Evolutionary conservation across 2,329 filamentous ascomycete genomes (phyloP).

Genomic region (Apiospora pterosperma): DNA sequence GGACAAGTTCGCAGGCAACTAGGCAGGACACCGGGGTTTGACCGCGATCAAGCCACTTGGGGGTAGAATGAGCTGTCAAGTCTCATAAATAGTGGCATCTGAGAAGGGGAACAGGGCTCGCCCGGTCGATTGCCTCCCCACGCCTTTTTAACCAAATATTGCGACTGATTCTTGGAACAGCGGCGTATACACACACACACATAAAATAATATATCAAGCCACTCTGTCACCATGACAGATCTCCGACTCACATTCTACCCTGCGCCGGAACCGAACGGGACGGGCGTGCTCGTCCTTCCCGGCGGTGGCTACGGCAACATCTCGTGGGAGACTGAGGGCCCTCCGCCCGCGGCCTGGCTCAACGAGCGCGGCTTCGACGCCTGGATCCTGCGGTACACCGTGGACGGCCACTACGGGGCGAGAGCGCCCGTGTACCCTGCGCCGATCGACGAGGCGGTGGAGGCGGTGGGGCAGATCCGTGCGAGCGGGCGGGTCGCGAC

Average conservation of each 20-base stretch:
- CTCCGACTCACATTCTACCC: not conserved
- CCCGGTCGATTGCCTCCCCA: not conserved
- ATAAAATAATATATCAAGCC: not conserved
- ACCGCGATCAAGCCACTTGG: not conserved
- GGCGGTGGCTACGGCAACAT: slow-evolving; percentile 21
- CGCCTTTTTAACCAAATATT: not conserved
- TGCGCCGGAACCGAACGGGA: not conserved
- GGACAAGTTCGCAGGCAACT: not conserved
- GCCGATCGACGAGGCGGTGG: slow-evolving; percentile 16
- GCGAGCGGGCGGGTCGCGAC: slow-evolving; percentile 10
- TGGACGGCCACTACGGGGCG: not conserved
- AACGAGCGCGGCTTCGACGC: slow-evolving; percentile 18
- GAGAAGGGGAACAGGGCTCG: not conserved
- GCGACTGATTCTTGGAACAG: no score
- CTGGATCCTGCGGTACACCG: slow-evolving; percentile 21
- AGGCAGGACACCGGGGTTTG: not conserved
- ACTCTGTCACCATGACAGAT: not conserved
- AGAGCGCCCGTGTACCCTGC: slow-evolving; percentile 15
- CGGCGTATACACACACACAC: no score
- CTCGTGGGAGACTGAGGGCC: slow-evolving; percentile 17
- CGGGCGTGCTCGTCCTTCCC: slow-evolving; percentile 19
- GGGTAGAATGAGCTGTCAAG: not conserved
- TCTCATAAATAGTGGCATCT: not conserved
- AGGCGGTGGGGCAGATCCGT: slow-evolving; percentile 16
- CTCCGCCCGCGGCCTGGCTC: slow-evolving; percentile 16